These are phyloP conservation scores for Irpex rosettiformis DNA, from an alignment of 1,284 basidiomycete species.

Conservation along the genomic window DNA sequence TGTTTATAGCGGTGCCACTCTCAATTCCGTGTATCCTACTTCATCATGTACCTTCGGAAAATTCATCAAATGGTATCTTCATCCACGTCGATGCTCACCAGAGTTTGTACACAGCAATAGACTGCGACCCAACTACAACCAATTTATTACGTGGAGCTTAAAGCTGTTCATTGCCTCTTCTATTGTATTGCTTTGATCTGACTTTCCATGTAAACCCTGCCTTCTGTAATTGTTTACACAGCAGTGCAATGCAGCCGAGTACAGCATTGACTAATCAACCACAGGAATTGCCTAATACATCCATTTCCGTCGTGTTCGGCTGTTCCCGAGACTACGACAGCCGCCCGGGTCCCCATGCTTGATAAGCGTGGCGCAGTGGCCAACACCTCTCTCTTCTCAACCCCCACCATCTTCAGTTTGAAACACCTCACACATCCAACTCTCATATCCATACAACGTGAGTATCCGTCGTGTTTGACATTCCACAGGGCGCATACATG, in stretches of 20 bases:
- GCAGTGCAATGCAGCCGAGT: not conserved
- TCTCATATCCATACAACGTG: not conserved
- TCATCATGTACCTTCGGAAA: not conserved
- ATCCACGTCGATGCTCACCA: too few species aligned
- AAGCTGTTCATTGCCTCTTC: too few species aligned
- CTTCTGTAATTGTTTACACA: not conserved
- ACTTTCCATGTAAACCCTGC: too few species aligned
- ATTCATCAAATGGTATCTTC: not conserved
- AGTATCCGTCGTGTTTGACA: not conserved
- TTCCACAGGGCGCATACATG: too few species aligned
- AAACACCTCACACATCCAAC: constrained; percentile 2
- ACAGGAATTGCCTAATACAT: constrained; percentile 1
- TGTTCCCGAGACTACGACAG: not conserved
- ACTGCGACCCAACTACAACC: too few species aligned
- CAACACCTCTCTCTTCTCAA: constrained; percentile 19
- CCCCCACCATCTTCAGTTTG: constrained; percentile 22
- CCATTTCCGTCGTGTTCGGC: not conserved
- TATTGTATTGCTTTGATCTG: too few species aligned
- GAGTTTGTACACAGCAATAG: too few species aligned
- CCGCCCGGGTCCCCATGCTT: constrained; percentile 9
- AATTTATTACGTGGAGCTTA: too few species aligned
- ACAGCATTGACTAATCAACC: not conserved
- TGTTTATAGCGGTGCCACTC: not conserved
- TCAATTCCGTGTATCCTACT: not conserved
- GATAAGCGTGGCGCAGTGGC: constrained; percentile 21